Evolutionary conservation across 169 alveolate genomes (phyloP).

Genomic region (Eimeria sp.): DNA sequence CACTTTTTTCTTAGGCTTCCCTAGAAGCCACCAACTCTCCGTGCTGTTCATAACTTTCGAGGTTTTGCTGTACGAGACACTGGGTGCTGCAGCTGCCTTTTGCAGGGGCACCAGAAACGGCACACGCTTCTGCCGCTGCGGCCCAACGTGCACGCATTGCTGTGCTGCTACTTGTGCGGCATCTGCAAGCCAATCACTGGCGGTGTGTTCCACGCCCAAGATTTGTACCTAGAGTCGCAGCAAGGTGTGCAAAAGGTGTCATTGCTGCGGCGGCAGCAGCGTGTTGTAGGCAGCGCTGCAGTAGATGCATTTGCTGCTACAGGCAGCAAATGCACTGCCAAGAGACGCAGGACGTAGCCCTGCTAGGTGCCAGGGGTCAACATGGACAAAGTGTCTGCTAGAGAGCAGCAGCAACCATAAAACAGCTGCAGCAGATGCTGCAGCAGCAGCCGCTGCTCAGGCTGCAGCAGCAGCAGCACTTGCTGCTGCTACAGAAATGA

Average conservation of each 20-base stretch:
- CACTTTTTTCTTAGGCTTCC: constrained; percentile 76
- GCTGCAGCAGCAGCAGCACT: constrained; percentile 50
- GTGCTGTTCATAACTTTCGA: neutral
- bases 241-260: neutral
- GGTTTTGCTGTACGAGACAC: neutral
- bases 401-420: constrained; percentile 3
- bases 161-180: neutral
- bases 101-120: neutral
- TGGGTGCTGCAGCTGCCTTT: neutral
- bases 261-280: neutral
- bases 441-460: constrained; percentile 13
- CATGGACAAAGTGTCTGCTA: neutral
- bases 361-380: constrained; percentile 18
- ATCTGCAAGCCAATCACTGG: neutral
- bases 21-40: constrained; percentile 67
- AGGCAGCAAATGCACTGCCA: neutral
- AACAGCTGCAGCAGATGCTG: constrained; percentile 14
- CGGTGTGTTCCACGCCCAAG: neutral
- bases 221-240: neutral
- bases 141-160: neutral
- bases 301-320: neutral
- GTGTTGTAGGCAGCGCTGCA: neutral
- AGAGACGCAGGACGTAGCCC: neutral
- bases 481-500: constrained; percentile 7
- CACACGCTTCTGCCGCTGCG: neutral